These are phyloP conservation scores for Leucosporidium scottii DNA, from an alignment of 768 basidiomycete genomes.

Conservation along the genomic window DNA sequence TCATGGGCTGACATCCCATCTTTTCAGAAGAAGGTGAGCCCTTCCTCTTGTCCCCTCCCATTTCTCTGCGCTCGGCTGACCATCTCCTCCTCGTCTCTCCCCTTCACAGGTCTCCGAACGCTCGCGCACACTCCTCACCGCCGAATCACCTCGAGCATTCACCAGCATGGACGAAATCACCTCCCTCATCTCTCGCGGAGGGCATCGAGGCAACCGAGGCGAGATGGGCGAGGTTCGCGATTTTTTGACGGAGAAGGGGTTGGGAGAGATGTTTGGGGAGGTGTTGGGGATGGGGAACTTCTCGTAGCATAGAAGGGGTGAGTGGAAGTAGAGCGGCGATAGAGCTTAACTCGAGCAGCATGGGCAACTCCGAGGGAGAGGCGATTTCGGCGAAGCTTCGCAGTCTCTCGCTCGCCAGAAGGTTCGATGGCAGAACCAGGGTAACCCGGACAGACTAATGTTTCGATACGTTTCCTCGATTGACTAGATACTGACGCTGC, in stretches of 20 bases:
- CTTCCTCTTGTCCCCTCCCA: background rate
- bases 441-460: too few relatives aligned
- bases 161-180: slow-evolving; percentile 43
- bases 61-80: background rate
- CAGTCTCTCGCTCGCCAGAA: too few relatives aligned
- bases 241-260: slow-evolving; percentile 41
- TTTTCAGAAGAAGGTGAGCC: slow-evolving; percentile 43
- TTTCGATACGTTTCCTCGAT: too few relatives aligned
- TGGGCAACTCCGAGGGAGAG: too few relatives aligned
- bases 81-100: background rate
- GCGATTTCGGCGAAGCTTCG: too few relatives aligned
- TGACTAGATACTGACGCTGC: too few relatives aligned
- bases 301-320: too few relatives aligned
- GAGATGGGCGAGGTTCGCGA: slow-evolving; percentile 44
- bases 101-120: slow-evolving; percentile 41
- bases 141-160: slow-evolving; percentile 36
- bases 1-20: slow-evolving; percentile 45
- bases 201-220: slow-evolving; percentile 41
- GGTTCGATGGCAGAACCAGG: too few relatives aligned
- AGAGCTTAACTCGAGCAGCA: too few relatives aligned
- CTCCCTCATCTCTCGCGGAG: slow-evolving; percentile 39
- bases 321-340: too few relatives aligned
- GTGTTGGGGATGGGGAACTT: slow-evolving; percentile 36
- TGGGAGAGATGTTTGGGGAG: slow-evolving; percentile 42
- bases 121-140: slow-evolving; percentile 33